Base-by-base conservation (phyloP, 176 grass and related monocot genomes). In the Oryza officinalis region DNA sequence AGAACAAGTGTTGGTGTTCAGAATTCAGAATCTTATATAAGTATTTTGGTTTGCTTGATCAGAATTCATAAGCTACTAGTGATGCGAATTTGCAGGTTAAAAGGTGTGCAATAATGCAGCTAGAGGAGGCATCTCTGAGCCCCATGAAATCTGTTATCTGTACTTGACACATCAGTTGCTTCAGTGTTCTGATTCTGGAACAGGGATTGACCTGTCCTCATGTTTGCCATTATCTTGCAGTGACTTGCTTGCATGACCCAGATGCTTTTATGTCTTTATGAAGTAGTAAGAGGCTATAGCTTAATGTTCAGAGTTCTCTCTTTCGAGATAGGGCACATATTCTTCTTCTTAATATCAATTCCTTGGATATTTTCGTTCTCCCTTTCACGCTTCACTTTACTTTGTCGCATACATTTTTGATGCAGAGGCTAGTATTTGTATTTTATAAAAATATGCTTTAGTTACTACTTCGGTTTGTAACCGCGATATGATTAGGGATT, bases 131-230 rank as follows among this genome's bases (percentile, higher is more conserved):
- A 76, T 60, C 27, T 65, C 13, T 65, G 59, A 43, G 57, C 8
- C 13, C 81, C 59, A 38, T 73, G 41, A 33, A 33, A 75, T 65
- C 27, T 65, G 59, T 75, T 57, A 57, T 57, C 18, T 61, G 57
- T 25, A 50, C 71, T 65, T 74, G 27, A 28, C 59, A 72, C 69
- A 6, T 54, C 25, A n/a, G 31, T 50, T 82, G 25, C 69, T 82
- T 82, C 33, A 44, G n/a, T 22, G 4, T 22, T 54, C 50, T 54
- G 50, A 54, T 54, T 54, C 50, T 54, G 50, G 49, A 30, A 11
- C 71, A 28, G 25, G 23, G 31, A 26, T 50, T 31, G 26, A 74
- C 27, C 25, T 74, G 6, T 74, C 40, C 10, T 74, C 14, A 1
- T 20, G 44, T 30, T 31, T 45, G 26, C 18, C 43, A 30, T 38